Conservation (phyloP, 495 filamentous ascomycete species). For the Platismatia glauca region DNA sequence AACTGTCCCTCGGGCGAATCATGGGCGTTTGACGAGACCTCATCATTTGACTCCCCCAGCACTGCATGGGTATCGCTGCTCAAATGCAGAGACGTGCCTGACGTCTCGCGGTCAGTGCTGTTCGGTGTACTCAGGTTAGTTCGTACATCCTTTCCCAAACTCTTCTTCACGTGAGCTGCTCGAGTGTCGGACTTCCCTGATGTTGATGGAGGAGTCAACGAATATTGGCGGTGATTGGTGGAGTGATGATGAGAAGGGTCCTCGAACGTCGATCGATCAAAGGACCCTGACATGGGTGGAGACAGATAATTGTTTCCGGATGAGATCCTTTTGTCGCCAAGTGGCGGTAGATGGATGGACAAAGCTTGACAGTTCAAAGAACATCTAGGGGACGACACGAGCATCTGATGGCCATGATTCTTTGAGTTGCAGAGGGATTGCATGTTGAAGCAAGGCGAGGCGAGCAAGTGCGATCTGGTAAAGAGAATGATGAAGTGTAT, state of each 20-base stretch:
- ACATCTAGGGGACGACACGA: conserved; percentile 24
- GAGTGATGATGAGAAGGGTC: conserved; percentile 18
- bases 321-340: conserved; percentile 15
- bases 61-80: conserved; percentile 9
- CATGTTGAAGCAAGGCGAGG: conserved; percentile 12
- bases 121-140: conserved; percentile 22
- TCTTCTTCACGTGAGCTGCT: conserved; percentile 14
- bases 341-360: conserved; percentile 26
- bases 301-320: conserved; percentile 21
- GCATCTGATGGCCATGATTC: conserved; percentile 22
- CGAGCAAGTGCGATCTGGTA: conserved; percentile 9
- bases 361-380: conserved; percentile 25
- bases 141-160: conserved; percentile 18
- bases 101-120: conserved; percentile 19
- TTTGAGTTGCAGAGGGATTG: conserved; percentile 19
- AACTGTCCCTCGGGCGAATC: conserved; percentile 24
- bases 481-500: conserved; percentile 3
- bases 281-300: conserved; percentile 27
- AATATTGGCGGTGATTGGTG: conserved; percentile 17
- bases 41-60: conserved; percentile 20
- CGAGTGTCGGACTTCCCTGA: not conserved
- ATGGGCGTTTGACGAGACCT: conserved; percentile 19
- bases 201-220: conserved; percentile 18
- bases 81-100: conserved; percentile 13
- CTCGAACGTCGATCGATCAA: conserved; percentile 22